These are phyloP conservation scores for Gossypium laxum DNA, from an alignment of 441 rosid species.

Conservation along the genomic window DNA sequence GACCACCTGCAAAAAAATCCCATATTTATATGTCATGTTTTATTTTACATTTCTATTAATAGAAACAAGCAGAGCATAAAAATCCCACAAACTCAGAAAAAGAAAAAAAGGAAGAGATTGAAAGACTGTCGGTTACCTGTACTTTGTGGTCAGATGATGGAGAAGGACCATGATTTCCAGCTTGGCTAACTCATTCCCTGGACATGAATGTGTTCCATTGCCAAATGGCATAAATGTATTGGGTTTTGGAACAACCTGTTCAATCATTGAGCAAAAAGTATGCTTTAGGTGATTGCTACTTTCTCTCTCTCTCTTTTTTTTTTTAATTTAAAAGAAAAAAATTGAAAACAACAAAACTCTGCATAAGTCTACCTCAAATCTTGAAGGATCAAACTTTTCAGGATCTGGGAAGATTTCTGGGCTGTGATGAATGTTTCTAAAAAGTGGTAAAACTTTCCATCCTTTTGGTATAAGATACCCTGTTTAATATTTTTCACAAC, in stretches of 20 bases:
- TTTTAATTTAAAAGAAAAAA: not conserved
- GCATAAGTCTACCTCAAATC: constrained; percentile 56
- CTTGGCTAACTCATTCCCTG: constrained; percentile 88
- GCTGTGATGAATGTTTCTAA: constrained; percentile 86
- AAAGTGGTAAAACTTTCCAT: constrained; percentile 91
- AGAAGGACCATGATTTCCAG: constrained; percentile 69
- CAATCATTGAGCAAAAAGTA: constrained; percentile 10
- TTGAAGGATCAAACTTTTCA: constrained; percentile 83
- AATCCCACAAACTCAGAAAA: too few species aligned
- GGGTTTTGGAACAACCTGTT: constrained; percentile 72
- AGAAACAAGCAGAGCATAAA: not conserved
- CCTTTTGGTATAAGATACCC: constrained; percentile 92
- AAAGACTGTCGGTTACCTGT: constrained; percentile 38
- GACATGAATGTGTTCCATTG: constrained; percentile 80
- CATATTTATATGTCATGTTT: constrained; percentile 3
- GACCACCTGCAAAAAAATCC: constrained; percentile 51
- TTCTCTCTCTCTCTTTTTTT: too few species aligned
- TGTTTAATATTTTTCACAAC: constrained; percentile 16
- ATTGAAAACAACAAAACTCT: not conserved
- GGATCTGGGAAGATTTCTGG: constrained; percentile 69
- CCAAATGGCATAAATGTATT: constrained; percentile 92
- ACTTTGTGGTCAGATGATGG: constrained; percentile 84
- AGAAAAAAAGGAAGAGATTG: not conserved
- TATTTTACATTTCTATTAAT: constrained; percentile 14
- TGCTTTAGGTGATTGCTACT: not conserved